Base-by-base conservation (phyloP, 2,329 filamentous ascomycete genomes). In the Ramichloridium luteum region DNA sequence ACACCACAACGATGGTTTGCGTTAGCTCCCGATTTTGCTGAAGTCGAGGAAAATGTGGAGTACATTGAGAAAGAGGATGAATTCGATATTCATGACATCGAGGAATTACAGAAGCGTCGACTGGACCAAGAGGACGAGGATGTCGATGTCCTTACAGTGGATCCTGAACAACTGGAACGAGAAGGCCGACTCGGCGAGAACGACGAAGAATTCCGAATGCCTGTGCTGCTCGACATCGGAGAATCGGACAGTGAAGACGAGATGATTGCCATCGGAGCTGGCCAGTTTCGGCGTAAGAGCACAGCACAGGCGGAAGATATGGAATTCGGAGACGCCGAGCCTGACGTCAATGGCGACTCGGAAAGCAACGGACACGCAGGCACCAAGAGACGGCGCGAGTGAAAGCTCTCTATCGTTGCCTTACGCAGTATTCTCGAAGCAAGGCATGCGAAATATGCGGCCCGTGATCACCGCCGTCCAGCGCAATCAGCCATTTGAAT, bases 1-100 rank as follows among this genome's bases (percentile, higher is more conserved):
- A 90, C 83, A 33, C 88, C 90, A 6, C 92, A 98, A 53, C 81
- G 90, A 48, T 98, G 90, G 92, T 94, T 86, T 11, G 88, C 90
- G 2, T 69, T 98, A 16, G 92, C 92, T 4, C 90, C 90, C 0
- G 92, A 98, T 58, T 98, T 98, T 57, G 81, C 78, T 25, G 90
- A 98, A 57, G 85, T 98, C 10, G 90, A 98, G 58, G 90, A 98
- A 59, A 98, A 98, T 47, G 85, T 93, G 13, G 84, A 96, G 55
- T 98, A 98, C 53, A 74, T 92, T 25, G 90, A 98, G 57, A 73
- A 74, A 34, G 90, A 98, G 59, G 90, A 98, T 54, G 90, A 98
- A 53, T 98, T 98, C 48, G 92, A 98, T 56, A 92, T 96, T 35
- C 90, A 96, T 53, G 85, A 85, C 0, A 79, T 88, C 36, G 88